These are phyloP conservation scores for Aspergillus pseudoviridinutans DNA, from an alignment of 2,329 filamentous ascomycete genomes.

Conservation along the genomic window DNA sequence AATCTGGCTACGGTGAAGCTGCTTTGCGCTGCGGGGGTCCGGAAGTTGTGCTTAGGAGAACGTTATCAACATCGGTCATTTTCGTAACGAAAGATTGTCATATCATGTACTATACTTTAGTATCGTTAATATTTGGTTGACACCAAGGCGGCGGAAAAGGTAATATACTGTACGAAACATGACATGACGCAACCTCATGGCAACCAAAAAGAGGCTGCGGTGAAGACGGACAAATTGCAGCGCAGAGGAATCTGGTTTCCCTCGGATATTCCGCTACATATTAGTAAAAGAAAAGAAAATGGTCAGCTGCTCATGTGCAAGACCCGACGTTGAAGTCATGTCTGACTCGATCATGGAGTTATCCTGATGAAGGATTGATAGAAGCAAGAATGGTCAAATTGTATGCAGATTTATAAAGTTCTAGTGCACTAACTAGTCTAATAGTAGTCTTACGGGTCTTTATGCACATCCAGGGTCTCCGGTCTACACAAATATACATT, in stretches of 20 bases:
- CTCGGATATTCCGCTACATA: conserved; percentile 8
- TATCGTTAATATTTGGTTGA: not conserved
- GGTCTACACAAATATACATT: not conserved
- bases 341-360: not conserved
- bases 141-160: not conserved
- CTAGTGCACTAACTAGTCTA: not conserved
- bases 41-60: conserved; percentile 1
- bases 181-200: conserved; percentile 4
- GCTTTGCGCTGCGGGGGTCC: conserved; percentile 21
- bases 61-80: not conserved
- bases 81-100: conserved; percentile 4
- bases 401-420: not conserved
- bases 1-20: conserved; percentile 29
- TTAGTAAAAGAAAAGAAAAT: not conserved
- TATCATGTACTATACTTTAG: not conserved
- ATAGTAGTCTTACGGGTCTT: not conserved
- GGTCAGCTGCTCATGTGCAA: not conserved
- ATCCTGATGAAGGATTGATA: not conserved
- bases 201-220: conserved; percentile 34
- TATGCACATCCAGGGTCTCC: not conserved
- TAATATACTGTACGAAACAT: conserved; percentile 8
- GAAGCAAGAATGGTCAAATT: not conserved
- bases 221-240: conserved; percentile 18
- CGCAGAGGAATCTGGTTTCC: not conserved
- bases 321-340: not conserved